Evolutionary conservation across 2,329 filamentous ascomycete species (phyloP), one percentile per base, ranked within the genome.

Genomic region (Fonsecaea pugnacius): DNA sequence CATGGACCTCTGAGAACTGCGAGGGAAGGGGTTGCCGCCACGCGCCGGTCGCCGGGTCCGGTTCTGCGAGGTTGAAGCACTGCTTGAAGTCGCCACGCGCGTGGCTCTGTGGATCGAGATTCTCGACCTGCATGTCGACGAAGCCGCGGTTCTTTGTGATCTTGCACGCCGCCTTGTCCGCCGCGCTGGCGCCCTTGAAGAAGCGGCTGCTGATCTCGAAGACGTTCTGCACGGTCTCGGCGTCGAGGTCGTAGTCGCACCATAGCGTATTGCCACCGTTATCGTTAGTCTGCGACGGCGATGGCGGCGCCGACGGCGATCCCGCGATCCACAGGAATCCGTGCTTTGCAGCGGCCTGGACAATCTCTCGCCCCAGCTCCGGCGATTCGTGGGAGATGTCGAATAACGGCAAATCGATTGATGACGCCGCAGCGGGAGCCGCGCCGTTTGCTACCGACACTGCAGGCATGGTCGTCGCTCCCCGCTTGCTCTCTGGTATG

Each of bases 21-120:
- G 80, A 73, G 0, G 94, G 92, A 0, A 98, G 81, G 9, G 90
- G 88, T 75, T 98, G 94, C 65, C 89, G 87, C 63, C 63, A 65
- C 77, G 88, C 87, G 70, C 85, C 84, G 9, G 40, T 52, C 67
- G 86, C 71, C 2, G 27, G 51, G 64, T 81, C 74, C 73, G 95
- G 96, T 70, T 91, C 87, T 68, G 89, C 91, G 73, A 98, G 90
- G 79, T 98, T 98, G 83, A 98, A 94, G 43, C 89, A 91, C 91
- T 96, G 92, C 82, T 96, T 96, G 71, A 91, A 92, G 73, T 96
- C 92, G 16, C 91, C 72, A 81, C 90, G 91, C 77, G 87, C 86
- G 76, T 96, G 92, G 62, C 88, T 87, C 70, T 88, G 86, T 2
- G 93, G 92, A 74, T 98, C 94, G 9, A 98, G 80, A 0, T 89